Percentiles rank a stretch among this genome's conserved stretches.
Conservation (phyloP, 2,329 filamentous ascomycete genomes). For the Colletotrichum sp. region DNA sequence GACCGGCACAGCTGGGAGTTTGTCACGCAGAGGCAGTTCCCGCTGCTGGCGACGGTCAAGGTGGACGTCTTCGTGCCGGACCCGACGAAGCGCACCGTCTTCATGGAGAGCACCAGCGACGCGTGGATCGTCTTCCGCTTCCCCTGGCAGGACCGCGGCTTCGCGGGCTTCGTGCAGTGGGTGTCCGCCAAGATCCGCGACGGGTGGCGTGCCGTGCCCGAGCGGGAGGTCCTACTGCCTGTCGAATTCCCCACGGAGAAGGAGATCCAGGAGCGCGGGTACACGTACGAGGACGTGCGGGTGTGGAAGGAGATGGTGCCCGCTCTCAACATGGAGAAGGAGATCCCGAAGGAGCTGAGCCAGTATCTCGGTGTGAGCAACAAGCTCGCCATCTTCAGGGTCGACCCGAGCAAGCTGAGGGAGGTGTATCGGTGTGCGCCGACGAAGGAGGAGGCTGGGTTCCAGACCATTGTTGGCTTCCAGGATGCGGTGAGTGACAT, state of each 20-base stretch:
- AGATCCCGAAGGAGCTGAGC: constrained; percentile 66
- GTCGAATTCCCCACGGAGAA: constrained; percentile 62
- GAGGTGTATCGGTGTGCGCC: constrained; percentile 68
- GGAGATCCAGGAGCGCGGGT: constrained; percentile 64
- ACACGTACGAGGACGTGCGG: constrained; percentile 63
- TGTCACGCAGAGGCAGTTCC: constrained; percentile 72
- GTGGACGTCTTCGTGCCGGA: constrained; percentile 75
- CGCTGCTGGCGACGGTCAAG: constrained; percentile 72
- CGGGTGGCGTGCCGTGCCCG: constrained; percentile 55
- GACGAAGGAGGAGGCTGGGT: constrained; percentile 60
- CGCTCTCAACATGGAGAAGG: constrained; percentile 62
- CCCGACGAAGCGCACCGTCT: constrained; percentile 53
- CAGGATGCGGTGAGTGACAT: constrained; percentile 66
- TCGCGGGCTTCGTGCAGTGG: constrained; percentile 49
- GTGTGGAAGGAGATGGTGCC: constrained; percentile 66
- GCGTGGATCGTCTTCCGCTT: constrained; percentile 72
- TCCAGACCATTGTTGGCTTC: constrained; percentile 70
- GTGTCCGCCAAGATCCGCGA: constrained; percentile 56
- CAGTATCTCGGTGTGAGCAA: constrained; percentile 72
- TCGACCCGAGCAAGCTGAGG: constrained; percentile 62
- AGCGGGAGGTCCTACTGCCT: constrained; percentile 71
- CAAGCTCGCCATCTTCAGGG: constrained; percentile 70
- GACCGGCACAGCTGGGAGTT: constrained; percentile 67
- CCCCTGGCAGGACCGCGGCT: constrained; percentile 59
- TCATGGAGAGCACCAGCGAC: constrained; percentile 45